Percentiles rank a stretch among this genome's conserved stretches.
Evolutionary conservation across 495 filamentous ascomycete genomes (phyloP).

Genomic region (Penicillium coffeae): DNA sequence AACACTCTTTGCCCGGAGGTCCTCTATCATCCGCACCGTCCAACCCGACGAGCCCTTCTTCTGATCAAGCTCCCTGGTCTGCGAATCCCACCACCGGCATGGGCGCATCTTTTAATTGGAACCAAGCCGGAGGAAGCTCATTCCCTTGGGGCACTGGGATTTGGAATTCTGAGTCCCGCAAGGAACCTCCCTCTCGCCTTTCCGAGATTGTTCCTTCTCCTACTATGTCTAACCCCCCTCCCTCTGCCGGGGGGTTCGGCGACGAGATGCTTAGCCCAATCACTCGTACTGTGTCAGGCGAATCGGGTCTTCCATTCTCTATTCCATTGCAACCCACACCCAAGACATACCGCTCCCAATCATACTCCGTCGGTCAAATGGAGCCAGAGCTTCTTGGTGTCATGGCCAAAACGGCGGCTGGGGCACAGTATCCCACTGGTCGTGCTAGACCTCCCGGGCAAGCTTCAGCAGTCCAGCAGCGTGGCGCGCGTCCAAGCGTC

Average conservation of each 20-base stretch:
- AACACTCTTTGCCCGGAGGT: slow-evolving; percentile 45
- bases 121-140: slow-evolving; percentile 50
- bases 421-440: slow-evolving; percentile 36
- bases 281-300: slow-evolving; percentile 51
- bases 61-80: slow-evolving; percentile 68
- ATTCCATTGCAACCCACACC: slow-evolving; percentile 89
- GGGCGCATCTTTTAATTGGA: slow-evolving; percentile 55
- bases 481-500: slow-evolving; percentile 82
- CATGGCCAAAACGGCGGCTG: slow-evolving; percentile 35
- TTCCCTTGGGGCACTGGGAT: slow-evolving; percentile 75
- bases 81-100: slow-evolving; percentile 40
- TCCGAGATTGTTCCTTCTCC: slow-evolving; percentile 75
- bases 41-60: slow-evolving; percentile 68
- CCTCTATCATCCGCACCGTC: slow-evolving; percentile 74
- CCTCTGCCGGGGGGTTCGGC: slow-evolving; percentile 32
- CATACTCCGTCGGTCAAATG: slow-evolving; percentile 91
- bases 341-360: slow-evolving; percentile 92
- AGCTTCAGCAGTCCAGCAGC: slow-evolving; percentile 67
- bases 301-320: slow-evolving; percentile 72
- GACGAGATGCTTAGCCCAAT: slow-evolving; percentile 55
- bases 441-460: slow-evolving; percentile 52
- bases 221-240: slow-evolving; percentile 59
- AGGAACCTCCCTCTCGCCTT: slow-evolving; percentile 68
- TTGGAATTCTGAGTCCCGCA: slow-evolving; percentile 70
- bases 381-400: slow-evolving; percentile 60